Conservation (phyloP, 208 protist species). For the Leishmania amazonensis region DNA sequence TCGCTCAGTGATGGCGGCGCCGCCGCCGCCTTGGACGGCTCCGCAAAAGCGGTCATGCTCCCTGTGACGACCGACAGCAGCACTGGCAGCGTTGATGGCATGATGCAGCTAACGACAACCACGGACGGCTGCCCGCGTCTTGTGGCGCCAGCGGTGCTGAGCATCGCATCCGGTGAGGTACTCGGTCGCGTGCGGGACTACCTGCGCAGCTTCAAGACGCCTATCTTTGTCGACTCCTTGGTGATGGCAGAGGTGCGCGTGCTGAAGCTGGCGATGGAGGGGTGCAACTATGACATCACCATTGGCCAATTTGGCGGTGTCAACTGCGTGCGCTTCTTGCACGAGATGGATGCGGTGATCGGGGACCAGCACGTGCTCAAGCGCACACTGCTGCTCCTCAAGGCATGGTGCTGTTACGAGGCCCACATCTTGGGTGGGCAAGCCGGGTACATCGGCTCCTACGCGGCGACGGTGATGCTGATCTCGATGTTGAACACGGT, state of each 20-base stretch:
- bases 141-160: slow-evolving; percentile 56
- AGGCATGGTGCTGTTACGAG: slow-evolving; percentile 93
- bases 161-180: slow-evolving; percentile 69
- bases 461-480: slow-evolving; percentile 91
- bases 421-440: slow-evolving; percentile 89
- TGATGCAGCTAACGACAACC: slow-evolving; percentile 54
- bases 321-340: slow-evolving; percentile 88
- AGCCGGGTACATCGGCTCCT: slow-evolving; percentile 89
- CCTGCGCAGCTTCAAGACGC: slow-evolving; percentile 46
- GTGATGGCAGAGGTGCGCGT: slow-evolving; percentile 85
- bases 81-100: slow-evolving; percentile 48
- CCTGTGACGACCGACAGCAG: slow-evolving; percentile 67
- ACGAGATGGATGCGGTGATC: slow-evolving; percentile 85
- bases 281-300: slow-evolving; percentile 87
- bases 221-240: slow-evolving; percentile 77
- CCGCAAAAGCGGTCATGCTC: slow-evolving; percentile 12
- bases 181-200: slow-evolving; percentile 70
- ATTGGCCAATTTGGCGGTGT: slow-evolving; percentile 90
- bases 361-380: slow-evolving; percentile 89
- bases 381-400: slow-evolving; percentile 88
- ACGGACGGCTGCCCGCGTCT: slow-evolving; percentile 43
- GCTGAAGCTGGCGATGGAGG: slow-evolving; percentile 91
- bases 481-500: slow-evolving; percentile 90
- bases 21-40: neutral
- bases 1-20: neutral